Evolutionary conservation across 1,284 basidiomycete species (phyloP).

Genomic region (Athelia sp.): DNA sequence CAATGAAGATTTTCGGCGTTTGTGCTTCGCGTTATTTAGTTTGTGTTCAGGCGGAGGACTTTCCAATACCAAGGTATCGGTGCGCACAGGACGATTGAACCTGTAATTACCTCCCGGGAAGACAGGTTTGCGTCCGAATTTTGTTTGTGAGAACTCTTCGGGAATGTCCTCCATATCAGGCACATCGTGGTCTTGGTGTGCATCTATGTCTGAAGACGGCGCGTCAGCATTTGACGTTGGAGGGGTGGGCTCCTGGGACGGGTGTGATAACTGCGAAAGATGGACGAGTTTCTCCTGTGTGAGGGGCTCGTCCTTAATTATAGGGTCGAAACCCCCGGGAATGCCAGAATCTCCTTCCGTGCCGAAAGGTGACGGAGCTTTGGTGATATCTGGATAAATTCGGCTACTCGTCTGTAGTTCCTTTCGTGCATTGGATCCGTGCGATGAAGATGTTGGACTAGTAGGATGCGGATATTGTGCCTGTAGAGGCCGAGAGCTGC

Average conservation of each 20-base stretch:
- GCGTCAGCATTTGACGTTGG: background rate
- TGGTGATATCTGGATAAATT: no score
- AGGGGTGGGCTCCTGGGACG: background rate
- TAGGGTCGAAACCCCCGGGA: background rate
- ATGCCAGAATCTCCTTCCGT: background rate
- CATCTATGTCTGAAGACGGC: no score
- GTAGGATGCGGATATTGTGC: no score
- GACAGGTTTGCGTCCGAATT: background rate
- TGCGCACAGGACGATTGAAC: background rate
- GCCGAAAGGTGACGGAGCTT: no score
- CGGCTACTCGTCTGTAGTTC: no score
- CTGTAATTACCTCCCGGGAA: slow-evolving; percentile 1
- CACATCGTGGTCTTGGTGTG: background rate
- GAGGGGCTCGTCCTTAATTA: background rate
- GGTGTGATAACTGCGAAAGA: background rate
- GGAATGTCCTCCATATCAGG: background rate
- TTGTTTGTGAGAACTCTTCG: background rate
- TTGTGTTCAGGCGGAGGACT: background rate
- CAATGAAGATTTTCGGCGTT: background rate
- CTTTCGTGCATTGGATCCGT: no score
- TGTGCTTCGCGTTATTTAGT: background rate
- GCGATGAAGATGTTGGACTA: no score
- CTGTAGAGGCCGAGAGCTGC: no score
- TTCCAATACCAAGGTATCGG: background rate
- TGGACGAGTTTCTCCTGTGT: slow-evolving; percentile 1